Conservation (phyloP, 2,329 filamentous ascomycete genomes). For the Fusarium hostae region DNA sequence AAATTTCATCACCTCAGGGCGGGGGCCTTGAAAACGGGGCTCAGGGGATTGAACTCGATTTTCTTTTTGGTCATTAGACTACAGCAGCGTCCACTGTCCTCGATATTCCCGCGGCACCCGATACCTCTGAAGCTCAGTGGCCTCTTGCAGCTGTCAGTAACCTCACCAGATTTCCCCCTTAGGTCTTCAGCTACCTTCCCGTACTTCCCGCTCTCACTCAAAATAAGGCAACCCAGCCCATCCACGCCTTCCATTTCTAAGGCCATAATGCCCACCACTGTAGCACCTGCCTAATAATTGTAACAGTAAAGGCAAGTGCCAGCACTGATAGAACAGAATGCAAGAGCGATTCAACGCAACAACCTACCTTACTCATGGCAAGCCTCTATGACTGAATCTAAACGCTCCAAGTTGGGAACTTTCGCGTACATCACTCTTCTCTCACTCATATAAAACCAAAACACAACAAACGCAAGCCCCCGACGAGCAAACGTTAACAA, state of each 20-base stretch:
- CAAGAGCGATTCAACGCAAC: conserved; percentile 12
- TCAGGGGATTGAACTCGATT: conserved; percentile 11
- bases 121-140: neutral
- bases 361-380: neutral
- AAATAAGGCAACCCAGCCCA: neutral
- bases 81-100: conserved; percentile 8
- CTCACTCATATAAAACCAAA: conserved; percentile 16
- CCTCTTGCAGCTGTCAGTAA: conserved; percentile 2
- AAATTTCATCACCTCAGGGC: conserved; percentile 29
- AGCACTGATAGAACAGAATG: neutral
- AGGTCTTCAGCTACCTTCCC: neutral
- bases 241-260: conserved; percentile 1
- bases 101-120: conserved; percentile 16
- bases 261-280: conserved; percentile 4
- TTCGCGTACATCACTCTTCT: conserved; percentile 18
- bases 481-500: conserved; percentile 11
- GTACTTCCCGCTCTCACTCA: neutral
- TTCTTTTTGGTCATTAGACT: conserved; percentile 4
- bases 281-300: neutral
- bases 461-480: conserved; percentile 8
- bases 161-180: conserved; percentile 2
- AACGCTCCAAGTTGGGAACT: neutral
- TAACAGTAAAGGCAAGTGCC: neutral
- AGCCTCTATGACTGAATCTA: neutral
- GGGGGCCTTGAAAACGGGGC: conserved; percentile 37